Percentiles rank a stretch among this genome's conserved stretches.
These are phyloP conservation scores for Didymella arachidicola DNA, from an alignment of 2,329 filamentous ascomycete genomes.

Conservation along the genomic window DNA sequence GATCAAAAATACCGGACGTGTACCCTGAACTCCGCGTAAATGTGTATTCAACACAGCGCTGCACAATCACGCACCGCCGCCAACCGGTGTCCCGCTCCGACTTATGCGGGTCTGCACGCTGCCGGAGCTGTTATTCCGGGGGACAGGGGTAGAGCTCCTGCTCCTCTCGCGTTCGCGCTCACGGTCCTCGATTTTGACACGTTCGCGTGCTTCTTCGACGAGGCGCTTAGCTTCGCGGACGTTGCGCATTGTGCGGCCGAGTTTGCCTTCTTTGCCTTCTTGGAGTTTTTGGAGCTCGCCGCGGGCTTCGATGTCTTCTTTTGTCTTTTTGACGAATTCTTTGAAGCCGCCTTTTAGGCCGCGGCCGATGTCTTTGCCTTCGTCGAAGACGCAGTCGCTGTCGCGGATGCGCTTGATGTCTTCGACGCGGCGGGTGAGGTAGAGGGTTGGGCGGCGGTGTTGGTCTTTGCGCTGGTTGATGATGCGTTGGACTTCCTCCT, in stretches of 20 bases:
- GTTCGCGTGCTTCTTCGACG: constrained; percentile 46
- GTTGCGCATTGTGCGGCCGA: constrained; percentile 43
- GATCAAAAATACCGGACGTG: background rate
- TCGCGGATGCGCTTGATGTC: constrained; percentile 51
- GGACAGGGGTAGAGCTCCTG: constrained; percentile 37
- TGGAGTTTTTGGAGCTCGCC: constrained; percentile 45
- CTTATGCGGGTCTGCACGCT: constrained; percentile 25
- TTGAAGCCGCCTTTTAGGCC: constrained; percentile 47
- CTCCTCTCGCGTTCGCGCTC: constrained; percentile 33
- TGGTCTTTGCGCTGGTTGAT: constrained; percentile 55
- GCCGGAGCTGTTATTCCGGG: constrained; percentile 30
- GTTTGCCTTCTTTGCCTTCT: constrained; percentile 45
- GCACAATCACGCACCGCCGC: constrained; percentile 5
- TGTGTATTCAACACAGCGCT: background rate
- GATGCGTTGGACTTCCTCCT: constrained; percentile 80
- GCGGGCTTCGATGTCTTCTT: constrained; percentile 42
- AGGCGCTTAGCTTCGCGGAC: constrained; percentile 44
- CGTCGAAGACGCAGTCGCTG: constrained; percentile 44
- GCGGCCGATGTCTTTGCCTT: constrained; percentile 35
- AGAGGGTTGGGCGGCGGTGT: constrained; percentile 61
- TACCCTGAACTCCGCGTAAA: constrained; percentile 2
- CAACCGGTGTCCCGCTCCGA: constrained; percentile 35
- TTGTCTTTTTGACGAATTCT: constrained; percentile 47
- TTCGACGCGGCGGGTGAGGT: constrained; percentile 61
- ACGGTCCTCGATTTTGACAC: constrained; percentile 42